These are phyloP conservation scores for Colletotrichum caudatum DNA, from an alignment of 2,329 filamentous ascomycete genomes.

Conservation along the genomic window DNA sequence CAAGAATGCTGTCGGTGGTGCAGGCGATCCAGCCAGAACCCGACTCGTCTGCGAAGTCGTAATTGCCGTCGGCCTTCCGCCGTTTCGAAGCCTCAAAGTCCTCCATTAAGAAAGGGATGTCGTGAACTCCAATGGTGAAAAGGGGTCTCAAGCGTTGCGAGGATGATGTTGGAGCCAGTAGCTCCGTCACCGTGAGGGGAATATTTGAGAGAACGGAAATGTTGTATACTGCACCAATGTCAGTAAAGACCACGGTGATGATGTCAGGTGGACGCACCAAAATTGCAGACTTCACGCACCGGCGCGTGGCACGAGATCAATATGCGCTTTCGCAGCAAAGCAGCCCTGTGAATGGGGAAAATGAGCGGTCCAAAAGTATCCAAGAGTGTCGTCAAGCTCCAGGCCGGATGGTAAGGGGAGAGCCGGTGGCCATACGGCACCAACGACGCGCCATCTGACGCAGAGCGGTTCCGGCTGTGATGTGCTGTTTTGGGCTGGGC, in stretches of 20 bases:
- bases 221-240: conserved; percentile 78
- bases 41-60: conserved; percentile 58
- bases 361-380: conserved; percentile 90
- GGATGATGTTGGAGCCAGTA: conserved; percentile 72
- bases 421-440: conserved; percentile 73
- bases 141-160: conserved; percentile 80
- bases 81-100: conserved; percentile 64
- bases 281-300: conserved; percentile 87
- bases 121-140: conserved; percentile 94
- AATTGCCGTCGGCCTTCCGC: conserved; percentile 51
- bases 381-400: conserved; percentile 81
- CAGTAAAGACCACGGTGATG: background rate
- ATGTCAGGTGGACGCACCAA: conserved; percentile 69
- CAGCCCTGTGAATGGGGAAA: conserved; percentile 90
- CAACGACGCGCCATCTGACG: conserved; percentile 71
- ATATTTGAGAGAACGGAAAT: conserved; percentile 94
- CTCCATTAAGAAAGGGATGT: conserved; percentile 82
- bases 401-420: conserved; percentile 85
- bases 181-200: conserved; percentile 77
- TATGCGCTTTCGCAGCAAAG: conserved; percentile 87
- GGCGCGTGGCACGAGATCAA: conserved; percentile 88
- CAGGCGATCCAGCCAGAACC: conserved; percentile 89
- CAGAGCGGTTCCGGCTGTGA: conserved; percentile 68
- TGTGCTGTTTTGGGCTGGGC: conserved; percentile 52
- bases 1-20: conserved; percentile 93